These are phyloP conservation scores for Nothophytophthora sp. DNA, from an alignment of 352 stramenopile species.

Conservation along the genomic window DNA sequence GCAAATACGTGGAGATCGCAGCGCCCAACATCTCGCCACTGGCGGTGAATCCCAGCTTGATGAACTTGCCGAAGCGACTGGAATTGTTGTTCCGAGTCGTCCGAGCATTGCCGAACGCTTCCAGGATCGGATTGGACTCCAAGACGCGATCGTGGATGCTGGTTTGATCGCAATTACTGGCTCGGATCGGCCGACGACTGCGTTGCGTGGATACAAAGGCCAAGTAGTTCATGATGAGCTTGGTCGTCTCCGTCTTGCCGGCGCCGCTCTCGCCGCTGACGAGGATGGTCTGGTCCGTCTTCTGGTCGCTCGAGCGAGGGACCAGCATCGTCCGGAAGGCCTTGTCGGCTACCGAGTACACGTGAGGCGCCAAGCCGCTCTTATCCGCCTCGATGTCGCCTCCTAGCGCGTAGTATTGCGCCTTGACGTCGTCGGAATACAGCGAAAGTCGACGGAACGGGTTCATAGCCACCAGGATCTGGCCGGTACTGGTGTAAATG, in stretches of 20 bases:
- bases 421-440: constrained; percentile 74
- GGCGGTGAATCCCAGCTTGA: constrained; percentile 90
- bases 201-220: constrained; percentile 75
- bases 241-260: constrained; percentile 97
- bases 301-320: constrained; percentile 35
- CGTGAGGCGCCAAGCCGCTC: constrained; percentile 67
- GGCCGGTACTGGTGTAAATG: constrained; percentile 91
- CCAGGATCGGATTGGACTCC: constrained; percentile 95
- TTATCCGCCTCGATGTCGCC: constrained; percentile 57
- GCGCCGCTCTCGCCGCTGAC: constrained; percentile 95
- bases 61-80: constrained; percentile 97
- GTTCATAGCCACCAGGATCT: constrained; percentile 87
- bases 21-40: constrained; percentile 81
- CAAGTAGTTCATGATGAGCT: constrained; percentile 98
- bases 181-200: constrained; percentile 19
- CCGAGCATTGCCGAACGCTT: constrained; percentile 95
- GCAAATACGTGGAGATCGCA: constrained; percentile 92
- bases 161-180: constrained; percentile 34
- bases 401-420: constrained; percentile 63
- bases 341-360: constrained; percentile 86
- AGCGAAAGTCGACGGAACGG: constrained; percentile 73
- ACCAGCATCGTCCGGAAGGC: constrained; percentile 86
- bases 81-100: constrained; percentile 98
- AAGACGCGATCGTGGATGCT: constrained; percentile 89
- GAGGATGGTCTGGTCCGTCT: constrained; percentile 93